A percentile compares a stretch with the other conserved stretches of the same genome.
Conservation (phyloP, 1,139 yeast species). For the Pichia sp. region DNA sequence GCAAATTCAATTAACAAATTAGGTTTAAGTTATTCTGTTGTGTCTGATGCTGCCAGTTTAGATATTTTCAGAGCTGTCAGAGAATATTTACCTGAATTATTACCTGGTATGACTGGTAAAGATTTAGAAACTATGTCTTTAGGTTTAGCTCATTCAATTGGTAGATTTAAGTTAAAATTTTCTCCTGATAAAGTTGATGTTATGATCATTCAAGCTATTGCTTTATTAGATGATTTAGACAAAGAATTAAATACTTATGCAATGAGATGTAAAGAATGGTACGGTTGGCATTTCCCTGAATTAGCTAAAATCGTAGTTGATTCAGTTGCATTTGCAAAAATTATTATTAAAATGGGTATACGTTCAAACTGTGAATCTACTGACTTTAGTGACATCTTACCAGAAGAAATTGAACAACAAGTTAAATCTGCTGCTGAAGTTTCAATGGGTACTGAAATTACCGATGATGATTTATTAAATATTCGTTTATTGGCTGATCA, state of each 20-base stretch:
- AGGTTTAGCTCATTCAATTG: constrained; percentile 95
- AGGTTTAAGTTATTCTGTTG: constrained; percentile 80
- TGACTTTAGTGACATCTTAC: constrained; percentile 85
- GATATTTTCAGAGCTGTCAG: constrained; percentile 94
- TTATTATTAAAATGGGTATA: constrained; percentile 88
- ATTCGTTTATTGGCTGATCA: constrained; percentile 88
- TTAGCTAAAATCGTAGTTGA: constrained; percentile 95
- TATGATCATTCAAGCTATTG: constrained; percentile 98
- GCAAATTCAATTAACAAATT: constrained; percentile 95
- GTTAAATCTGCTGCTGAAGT: constrained; percentile 92
- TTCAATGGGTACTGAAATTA: constrained; percentile 97
- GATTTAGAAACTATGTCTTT: constrained; percentile 90
- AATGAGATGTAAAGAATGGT: constrained; percentile 99
- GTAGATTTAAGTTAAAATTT: constrained; percentile 95
- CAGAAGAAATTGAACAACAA: constrained; percentile 83
- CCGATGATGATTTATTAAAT: constrained; percentile 79
- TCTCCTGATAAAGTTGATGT: constrained; percentile 97
- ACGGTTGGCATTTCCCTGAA: constrained; percentile 99
- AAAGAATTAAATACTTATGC: constrained; percentile 96
- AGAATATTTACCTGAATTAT: constrained; percentile 85
- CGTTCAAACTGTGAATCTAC: constrained; percentile 87
- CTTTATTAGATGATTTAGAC: constrained; percentile 91
- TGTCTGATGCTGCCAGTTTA: constrained; percentile 89
- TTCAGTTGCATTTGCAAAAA: constrained; percentile 90
- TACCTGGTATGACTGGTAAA: constrained; percentile 85